A percentile compares a stretch with the other conserved stretches of the same genome.
phyloP scores from a whole-genome alignment of 2,329 filamentous ascomycete genomes.

The Bipolaris bicolor region DNA sequence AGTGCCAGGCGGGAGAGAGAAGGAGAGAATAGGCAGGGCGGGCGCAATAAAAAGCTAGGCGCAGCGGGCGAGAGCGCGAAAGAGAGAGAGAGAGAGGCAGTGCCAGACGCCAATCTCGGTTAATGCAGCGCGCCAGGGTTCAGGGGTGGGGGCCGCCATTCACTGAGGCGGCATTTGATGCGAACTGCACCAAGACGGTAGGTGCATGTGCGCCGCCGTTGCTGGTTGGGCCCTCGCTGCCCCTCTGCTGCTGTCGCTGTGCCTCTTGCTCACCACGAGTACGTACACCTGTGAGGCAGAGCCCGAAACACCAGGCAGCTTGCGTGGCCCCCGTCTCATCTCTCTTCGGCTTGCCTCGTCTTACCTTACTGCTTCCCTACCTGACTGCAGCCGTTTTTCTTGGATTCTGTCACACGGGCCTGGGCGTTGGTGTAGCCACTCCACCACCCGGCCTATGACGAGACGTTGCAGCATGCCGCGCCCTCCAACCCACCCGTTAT shows the following conservation, averaged over 20 bases:
- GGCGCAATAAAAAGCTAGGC: constrained; percentile 22
- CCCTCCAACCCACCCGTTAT: background rate
- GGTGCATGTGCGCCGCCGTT: background rate
- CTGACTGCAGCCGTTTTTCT: background rate
- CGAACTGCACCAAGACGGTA: background rate
- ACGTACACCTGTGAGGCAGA: background rate
- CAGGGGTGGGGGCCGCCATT: background rate
- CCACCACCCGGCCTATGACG: constrained; percentile 1
- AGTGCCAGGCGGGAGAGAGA: constrained; percentile 19
- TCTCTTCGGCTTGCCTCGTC: background rate
- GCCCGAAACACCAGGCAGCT: background rate
- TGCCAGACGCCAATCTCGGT: constrained; percentile 9
- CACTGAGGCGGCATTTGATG: background rate
- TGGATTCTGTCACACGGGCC: background rate
- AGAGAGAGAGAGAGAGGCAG: constrained; percentile 1
- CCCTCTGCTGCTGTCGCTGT: too few species aligned
- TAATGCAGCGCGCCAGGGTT: constrained; percentile 6
- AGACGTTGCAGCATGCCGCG: constrained; percentile 2
- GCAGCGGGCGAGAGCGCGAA: constrained; percentile 1
- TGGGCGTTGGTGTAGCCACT: background rate
- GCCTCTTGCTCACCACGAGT: too few species aligned
- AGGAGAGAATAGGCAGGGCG: constrained; percentile 17
- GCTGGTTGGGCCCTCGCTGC: too few species aligned
- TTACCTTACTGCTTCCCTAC: too few species aligned
- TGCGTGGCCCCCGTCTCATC: background rate